These are phyloP conservation scores for Solanum arcanum DNA, from an alignment of 257 asterid species.

Conservation along the genomic window DNA sequence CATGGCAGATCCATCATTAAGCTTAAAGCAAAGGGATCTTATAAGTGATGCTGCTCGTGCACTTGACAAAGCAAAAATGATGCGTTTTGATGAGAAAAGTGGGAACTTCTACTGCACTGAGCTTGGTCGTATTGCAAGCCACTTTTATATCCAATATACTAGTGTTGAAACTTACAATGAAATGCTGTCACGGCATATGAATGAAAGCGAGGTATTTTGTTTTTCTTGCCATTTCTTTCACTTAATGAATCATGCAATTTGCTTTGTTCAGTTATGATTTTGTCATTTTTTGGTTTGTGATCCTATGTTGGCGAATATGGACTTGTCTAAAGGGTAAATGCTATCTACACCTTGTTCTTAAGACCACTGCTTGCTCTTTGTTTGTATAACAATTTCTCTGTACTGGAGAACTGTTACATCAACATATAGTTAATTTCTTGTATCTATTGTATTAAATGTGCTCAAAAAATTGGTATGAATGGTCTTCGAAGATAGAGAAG, in stretches of 20 bases:
- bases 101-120: constrained; percentile 97
- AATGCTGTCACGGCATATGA: constrained; percentile 87
- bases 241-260: neutral
- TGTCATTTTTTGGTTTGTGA: neutral
- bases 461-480: neutral
- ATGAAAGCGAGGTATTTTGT: constrained; percentile 79
- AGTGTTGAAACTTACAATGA: constrained; percentile 96
- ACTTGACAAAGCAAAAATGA: constrained; percentile 98
- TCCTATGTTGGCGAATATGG: neutral
- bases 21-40: constrained; percentile 87
- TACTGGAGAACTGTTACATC: neutral
- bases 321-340: neutral
- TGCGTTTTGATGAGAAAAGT: constrained; percentile 99
- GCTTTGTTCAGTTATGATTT: neutral
- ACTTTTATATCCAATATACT: constrained; percentile 90
- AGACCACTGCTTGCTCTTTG: neutral
- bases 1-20: constrained; percentile 80
- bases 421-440: neutral
- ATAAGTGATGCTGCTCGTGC: constrained; percentile 93
- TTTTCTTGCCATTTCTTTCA: neutral
- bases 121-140: constrained; percentile 99
- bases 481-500: neutral
- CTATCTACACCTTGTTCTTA: neutral
- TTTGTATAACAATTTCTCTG: neutral
- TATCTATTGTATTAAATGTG: neutral